Conservation (phyloP, 2,329 filamentous ascomycete genomes). For the Botrytis byssoidea region DNA sequence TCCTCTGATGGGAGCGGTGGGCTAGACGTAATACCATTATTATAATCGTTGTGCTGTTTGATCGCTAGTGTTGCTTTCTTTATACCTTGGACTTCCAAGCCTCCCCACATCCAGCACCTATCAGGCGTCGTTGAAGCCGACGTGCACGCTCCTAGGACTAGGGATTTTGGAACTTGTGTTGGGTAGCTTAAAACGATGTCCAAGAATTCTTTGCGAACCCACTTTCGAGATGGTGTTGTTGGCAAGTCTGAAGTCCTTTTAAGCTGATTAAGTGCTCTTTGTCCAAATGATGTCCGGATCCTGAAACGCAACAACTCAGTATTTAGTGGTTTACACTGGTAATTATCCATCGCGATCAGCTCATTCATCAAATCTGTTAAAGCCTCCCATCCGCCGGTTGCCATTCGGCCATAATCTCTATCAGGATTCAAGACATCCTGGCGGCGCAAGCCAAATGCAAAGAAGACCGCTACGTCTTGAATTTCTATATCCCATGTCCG, state of each 20-base stretch:
- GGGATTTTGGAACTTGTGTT: no score
- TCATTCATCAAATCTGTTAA: background rate
- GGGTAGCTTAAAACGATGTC: no score
- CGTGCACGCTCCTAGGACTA: background rate
- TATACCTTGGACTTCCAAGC: background rate
- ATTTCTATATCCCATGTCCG: background rate
- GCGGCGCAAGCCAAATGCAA: background rate
- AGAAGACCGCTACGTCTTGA: background rate
- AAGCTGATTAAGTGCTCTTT: background rate
- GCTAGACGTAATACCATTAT: background rate
- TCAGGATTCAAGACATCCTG: no score
- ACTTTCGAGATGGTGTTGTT: no score
- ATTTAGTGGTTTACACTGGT: no score
- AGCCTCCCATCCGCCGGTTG: background rate
- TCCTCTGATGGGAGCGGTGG: background rate
- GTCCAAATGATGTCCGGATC: no score
- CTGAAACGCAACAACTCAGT: no score
- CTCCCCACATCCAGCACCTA: background rate
- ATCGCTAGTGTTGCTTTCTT: background rate
- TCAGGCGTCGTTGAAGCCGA: background rate
- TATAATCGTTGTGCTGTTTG: background rate
- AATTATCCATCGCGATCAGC: background rate
- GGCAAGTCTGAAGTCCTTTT: background rate
- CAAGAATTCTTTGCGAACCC: no score
- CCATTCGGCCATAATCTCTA: no score